These are phyloP conservation scores for Cenchrus americanus DNA, from an alignment of 176 grass and related monocot genomes.

Conservation along the genomic window DNA sequence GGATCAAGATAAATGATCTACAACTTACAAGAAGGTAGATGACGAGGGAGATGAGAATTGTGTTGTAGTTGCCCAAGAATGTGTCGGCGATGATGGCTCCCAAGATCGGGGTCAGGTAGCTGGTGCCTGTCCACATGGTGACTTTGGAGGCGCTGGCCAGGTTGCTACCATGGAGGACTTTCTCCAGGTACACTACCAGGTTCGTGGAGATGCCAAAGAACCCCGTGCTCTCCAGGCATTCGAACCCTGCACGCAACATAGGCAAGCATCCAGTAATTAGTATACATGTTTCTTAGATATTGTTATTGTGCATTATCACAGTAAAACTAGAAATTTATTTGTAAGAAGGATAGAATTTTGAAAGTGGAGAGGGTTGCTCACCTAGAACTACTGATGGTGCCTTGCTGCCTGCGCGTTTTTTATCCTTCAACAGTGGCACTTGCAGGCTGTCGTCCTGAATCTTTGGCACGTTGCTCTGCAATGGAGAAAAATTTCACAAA, in stretches of 20 bases:
- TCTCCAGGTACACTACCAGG: slow-evolving; percentile 61
- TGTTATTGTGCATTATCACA: too few species aligned
- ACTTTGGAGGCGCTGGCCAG: slow-evolving; percentile 51
- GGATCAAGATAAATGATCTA: not conserved
- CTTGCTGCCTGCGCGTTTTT: slow-evolving; percentile 31
- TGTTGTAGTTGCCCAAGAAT: slow-evolving; percentile 61
- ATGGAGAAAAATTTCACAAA: not conserved
- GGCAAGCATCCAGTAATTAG: not conserved
- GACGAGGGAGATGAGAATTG: slow-evolving; percentile 54
- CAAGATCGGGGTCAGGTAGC: slow-evolving; percentile 57
- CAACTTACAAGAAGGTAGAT: slow-evolving; percentile 55
- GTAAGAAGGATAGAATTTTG: too few species aligned
- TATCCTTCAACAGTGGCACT: slow-evolving; percentile 42
- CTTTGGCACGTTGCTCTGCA: slow-evolving; percentile 33
- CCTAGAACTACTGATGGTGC: slow-evolving; percentile 42
- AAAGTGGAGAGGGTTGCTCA: slow-evolving; percentile 4
- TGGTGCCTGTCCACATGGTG: slow-evolving; percentile 58
- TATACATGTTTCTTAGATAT: too few species aligned
- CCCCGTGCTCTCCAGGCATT: slow-evolving; percentile 61
- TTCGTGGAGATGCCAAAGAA: slow-evolving; percentile 64
- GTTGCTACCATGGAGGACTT: slow-evolving; percentile 57
- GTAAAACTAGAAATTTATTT: too few species aligned
- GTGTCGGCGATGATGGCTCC: slow-evolving; percentile 65
- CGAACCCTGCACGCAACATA: slow-evolving; percentile 47
- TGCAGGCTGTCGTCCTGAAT: slow-evolving; percentile 12